Conservation (phyloP, 306 rosid genomes). For the Mimosa bimucronata region DNA sequence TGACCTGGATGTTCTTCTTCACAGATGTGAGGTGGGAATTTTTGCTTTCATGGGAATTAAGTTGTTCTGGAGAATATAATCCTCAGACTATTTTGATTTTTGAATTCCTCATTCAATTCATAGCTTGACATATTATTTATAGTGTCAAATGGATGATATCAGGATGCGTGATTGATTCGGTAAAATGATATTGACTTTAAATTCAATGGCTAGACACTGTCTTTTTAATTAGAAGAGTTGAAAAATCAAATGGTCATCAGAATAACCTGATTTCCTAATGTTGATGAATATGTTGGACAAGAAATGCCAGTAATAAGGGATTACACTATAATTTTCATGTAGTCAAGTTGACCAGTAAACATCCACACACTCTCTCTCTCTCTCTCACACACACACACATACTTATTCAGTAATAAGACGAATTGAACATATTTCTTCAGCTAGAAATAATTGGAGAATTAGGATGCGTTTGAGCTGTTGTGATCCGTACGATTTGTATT, state of each 20-base stretch:
- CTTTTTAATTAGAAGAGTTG: constrained; percentile 9
- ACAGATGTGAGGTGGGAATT: constrained; percentile 80
- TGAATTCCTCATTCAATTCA: too few relatives aligned
- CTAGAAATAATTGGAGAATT: constrained; percentile 8
- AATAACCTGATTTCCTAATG: constrained; percentile 11
- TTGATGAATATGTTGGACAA: constrained; percentile 25
- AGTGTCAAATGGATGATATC: constrained; percentile 25
- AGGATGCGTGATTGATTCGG: constrained; percentile 20
- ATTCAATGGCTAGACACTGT: constrained; percentile 12
- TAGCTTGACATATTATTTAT: constrained; percentile 16
- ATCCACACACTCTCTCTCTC: too few relatives aligned
- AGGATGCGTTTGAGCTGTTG: constrained; percentile 7
- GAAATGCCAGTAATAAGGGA: background rate
- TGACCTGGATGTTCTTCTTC: constrained; percentile 94
- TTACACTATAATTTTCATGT: background rate
- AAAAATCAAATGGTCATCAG: constrained; percentile 22
- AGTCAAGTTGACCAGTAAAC: background rate
- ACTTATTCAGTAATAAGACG: too few relatives aligned
- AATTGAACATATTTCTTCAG: constrained; percentile 9
- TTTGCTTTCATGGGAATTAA: background rate
- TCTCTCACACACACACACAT: too few relatives aligned
- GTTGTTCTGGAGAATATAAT: constrained; percentile 36
- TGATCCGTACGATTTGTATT: background rate
- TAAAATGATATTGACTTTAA: constrained; percentile 31
- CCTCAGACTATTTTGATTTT: too few relatives aligned